Percentiles rank a stretch among this genome's conserved stretches.
Evolutionary conservation across 345 rosid species (phyloP).

Genomic region (Moricandia moricandioides): DNA sequence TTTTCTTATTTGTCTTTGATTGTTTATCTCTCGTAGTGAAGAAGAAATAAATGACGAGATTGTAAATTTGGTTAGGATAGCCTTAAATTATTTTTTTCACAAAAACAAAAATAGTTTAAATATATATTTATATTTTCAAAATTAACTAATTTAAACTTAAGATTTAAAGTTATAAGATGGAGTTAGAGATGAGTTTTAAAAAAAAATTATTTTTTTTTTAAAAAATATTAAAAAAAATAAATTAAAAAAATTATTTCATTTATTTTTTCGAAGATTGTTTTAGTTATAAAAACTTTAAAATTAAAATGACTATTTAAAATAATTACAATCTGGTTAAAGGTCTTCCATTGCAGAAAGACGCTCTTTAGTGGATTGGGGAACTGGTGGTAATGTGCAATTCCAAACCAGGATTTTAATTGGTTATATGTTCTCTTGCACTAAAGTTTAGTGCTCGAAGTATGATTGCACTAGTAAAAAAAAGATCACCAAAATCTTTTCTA

Average conservation of each 20-base stretch:
- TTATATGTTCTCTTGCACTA: conserved; percentile 24
- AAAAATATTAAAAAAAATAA: no score
- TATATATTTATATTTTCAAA: no score
- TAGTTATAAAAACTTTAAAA: no score
- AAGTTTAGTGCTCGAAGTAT: conserved; percentile 28
- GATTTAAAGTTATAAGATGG: no score
- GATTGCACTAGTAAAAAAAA: conserved; percentile 13
- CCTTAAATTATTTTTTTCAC: no score
- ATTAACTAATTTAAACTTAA: no score
- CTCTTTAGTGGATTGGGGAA: conserved; percentile 18
- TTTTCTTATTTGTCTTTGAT: background rate
- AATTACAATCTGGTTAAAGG: conserved; percentile 20
- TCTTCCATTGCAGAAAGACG: conserved; percentile 22
- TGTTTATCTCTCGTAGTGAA: conserved; percentile 27
- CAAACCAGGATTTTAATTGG: conserved; percentile 20
- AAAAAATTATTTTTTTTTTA: no score
- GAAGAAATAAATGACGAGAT: conserved; percentile 4
- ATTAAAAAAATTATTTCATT: no score
- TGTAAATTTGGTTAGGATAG: conserved; percentile 10
- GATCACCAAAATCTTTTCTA: background rate
- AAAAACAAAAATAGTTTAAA: no score
- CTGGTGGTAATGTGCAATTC: conserved; percentile 19
- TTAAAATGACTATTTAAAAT: no score
- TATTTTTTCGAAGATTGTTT: no score
- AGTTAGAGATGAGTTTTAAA: no score